A percentile compares a stretch with the other conserved stretches of the same genome.
These are phyloP conservation scores for Penicillium italicum DNA, from an alignment of 2,329 filamentous ascomycete genomes.

Conservation along the genomic window DNA sequence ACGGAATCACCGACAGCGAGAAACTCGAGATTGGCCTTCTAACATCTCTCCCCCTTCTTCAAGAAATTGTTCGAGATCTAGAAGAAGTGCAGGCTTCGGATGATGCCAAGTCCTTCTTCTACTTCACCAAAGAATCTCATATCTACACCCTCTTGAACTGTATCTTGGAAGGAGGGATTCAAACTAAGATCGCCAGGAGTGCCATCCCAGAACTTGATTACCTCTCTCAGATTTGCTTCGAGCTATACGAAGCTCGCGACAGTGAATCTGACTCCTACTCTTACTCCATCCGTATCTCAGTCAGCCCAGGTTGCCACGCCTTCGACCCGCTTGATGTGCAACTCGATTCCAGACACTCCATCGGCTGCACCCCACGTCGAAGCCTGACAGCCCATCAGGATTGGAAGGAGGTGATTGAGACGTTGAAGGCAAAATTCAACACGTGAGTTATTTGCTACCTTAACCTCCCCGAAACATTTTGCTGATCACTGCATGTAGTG, in stretches of 20 bases:
- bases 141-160: constrained; percentile 98
- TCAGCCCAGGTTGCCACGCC: constrained; percentile 92
- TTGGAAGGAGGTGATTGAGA: constrained; percentile 97
- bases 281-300: constrained; percentile 93
- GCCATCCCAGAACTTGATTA: constrained; percentile 97
- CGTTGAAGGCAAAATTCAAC: constrained; percentile 88
- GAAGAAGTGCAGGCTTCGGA: constrained; percentile 96
- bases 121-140: constrained; percentile 98
- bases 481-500: constrained; percentile 28
- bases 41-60: constrained; percentile 86
- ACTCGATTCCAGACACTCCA: constrained; percentile 92
- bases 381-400: constrained; percentile 87
- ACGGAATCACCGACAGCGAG: constrained; percentile 90
- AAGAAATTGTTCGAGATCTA: constrained; percentile 93
- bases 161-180: constrained; percentile 92
- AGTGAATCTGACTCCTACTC: constrained; percentile 73
- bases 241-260: constrained; percentile 93
- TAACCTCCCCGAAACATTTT: background rate
- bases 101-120: constrained; percentile 93
- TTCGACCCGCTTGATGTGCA: constrained; percentile 96
- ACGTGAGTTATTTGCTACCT: constrained; percentile 58
- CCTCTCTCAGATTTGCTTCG: constrained; percentile 94
- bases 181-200: constrained; percentile 92
- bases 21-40: constrained; percentile 98
- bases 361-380: constrained; percentile 85